Base-by-base conservation (phyloP, 2,329 filamentous ascomycete species). In the Aspergillus clavatus region DNA sequence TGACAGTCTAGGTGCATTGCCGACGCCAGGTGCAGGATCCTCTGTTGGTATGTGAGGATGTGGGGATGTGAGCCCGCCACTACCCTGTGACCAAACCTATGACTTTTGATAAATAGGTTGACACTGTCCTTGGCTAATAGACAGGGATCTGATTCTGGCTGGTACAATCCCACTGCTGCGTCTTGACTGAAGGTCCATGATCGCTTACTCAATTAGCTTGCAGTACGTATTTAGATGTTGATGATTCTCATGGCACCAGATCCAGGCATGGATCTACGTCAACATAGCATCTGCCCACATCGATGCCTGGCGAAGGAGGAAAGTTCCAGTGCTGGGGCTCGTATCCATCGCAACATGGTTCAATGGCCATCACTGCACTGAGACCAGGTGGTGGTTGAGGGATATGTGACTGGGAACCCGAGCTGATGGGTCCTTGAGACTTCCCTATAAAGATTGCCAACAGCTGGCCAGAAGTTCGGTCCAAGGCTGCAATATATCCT, bases 401-500 rank as follows among this genome's bases (percentile, higher is more conserved):
- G 23, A 31, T 23, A 26, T 38, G 39, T 5, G 38, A 41, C 19
- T 43, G 33, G 36, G 29, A 27, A 39, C 28, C 46, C 31, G 6
- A 40, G 38, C n/a, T 22, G 16, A 40, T 16, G 31, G 3, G 36
- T 3, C 58, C 57, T 22, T 45, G 43, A 29, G 42, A 45, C 44
- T 57, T 52, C 29, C 62, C 64, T 27, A 62, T 51, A 51, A 56
- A 66, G 5, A 70, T 40, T 21, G 60, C 47, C 21, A 67, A 41
- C 42, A 67, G 55, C 31, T 55, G 53, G 11, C 57, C 54, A 29
- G 49, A 51, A 41, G 51, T 50, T 26, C 67, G 61, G 46, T 70
- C 65, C 61, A 61, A 68, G 22, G 58, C 56, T 39, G 69, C 56
- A 19, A 70, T 60, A 44, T 70, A 62, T 5, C 65, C 67, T 1